Evolutionary conservation across 1,284 basidiomycete species (phyloP).

Genomic region (Cryptococcus floricola): DNA sequence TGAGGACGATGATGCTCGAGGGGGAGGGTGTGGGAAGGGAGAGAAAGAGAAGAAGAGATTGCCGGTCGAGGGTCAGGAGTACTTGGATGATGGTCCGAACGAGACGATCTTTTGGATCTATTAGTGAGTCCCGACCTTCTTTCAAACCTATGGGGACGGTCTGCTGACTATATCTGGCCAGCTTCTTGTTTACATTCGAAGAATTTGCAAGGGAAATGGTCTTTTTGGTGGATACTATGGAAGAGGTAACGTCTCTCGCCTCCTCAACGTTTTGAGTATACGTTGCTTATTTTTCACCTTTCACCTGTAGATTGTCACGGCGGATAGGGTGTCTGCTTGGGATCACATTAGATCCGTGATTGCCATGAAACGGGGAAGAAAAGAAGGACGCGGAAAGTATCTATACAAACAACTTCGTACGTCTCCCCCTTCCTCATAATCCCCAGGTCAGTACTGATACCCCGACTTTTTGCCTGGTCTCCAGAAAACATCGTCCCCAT

Average conservation of each 20-base stretch:
- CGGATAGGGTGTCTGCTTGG: constrained; percentile 23
- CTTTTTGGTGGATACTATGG: constrained; percentile 74
- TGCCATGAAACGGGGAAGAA: constrained; percentile 10
- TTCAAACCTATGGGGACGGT: constrained; percentile 32
- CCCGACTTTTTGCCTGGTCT: neutral
- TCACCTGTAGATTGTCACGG: constrained; percentile 27
- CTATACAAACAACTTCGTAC: constrained; percentile 43
- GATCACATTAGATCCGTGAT: constrained; percentile 32
- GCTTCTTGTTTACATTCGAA: constrained; percentile 88
- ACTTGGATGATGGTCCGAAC: constrained; percentile 37
- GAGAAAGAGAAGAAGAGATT: constrained; percentile 5
- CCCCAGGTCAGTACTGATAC: neutral
- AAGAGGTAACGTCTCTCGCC: constrained; percentile 47
- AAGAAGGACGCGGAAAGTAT: constrained; percentile 18
- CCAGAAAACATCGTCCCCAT: constrained; percentile 62
- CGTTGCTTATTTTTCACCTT: neutral
- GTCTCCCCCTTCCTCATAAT: constrained; percentile 5
- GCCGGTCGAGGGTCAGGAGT: neutral
- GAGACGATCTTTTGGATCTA: constrained; percentile 76
- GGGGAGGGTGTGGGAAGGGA: constrained; percentile 6
- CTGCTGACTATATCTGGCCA: constrained; percentile 49
- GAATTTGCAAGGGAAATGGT: constrained; percentile 81
- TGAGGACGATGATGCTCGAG: neutral
- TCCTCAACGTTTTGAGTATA: neutral
- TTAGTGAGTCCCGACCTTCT: constrained; percentile 59